These are phyloP conservation scores for Hawksworthiomyces lignivorus DNA, from an alignment of 2,329 filamentous ascomycete genomes.

Conservation along the genomic window DNA sequence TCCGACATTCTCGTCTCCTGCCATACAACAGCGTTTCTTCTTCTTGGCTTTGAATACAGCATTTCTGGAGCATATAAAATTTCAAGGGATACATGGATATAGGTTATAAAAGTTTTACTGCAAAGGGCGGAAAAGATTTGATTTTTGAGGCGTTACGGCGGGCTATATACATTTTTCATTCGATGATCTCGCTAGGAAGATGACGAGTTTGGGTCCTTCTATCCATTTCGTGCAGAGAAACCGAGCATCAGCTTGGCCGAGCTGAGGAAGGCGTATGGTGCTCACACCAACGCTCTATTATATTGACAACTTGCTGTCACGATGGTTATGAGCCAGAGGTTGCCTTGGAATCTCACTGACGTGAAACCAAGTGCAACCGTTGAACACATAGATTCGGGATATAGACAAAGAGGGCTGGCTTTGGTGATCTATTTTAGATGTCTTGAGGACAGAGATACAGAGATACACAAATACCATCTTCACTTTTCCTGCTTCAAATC, in stretches of 20 bases:
- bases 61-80: slow-evolving; percentile 4
- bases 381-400: not conserved
- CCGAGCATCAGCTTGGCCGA: too few species aligned
- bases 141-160: slow-evolving; percentile 1
- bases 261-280: too few species aligned
- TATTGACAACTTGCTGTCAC: too few species aligned
- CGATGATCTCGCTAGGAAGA: too few species aligned
- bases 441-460: not conserved
- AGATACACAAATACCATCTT: slow-evolving; percentile 5
- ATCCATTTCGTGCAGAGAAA: too few species aligned
- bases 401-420: not conserved
- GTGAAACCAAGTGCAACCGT: too few species aligned
- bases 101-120: slow-evolving; percentile 1
- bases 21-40: not conserved
- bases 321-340: too few species aligned
- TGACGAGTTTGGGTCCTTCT: too few species aligned
- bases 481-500: not conserved
- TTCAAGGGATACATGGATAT: slow-evolving; percentile 2
- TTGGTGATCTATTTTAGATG: not conserved
- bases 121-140: not conserved
- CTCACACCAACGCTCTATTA: too few species aligned
- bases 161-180: not conserved
- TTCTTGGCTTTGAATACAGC: not conserved
- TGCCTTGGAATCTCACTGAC: too few species aligned
- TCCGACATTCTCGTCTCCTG: not conserved